Base-by-base conservation (phyloP, 108 stramenopile genomes). In the Asterionellopsis glacialis region DNA sequence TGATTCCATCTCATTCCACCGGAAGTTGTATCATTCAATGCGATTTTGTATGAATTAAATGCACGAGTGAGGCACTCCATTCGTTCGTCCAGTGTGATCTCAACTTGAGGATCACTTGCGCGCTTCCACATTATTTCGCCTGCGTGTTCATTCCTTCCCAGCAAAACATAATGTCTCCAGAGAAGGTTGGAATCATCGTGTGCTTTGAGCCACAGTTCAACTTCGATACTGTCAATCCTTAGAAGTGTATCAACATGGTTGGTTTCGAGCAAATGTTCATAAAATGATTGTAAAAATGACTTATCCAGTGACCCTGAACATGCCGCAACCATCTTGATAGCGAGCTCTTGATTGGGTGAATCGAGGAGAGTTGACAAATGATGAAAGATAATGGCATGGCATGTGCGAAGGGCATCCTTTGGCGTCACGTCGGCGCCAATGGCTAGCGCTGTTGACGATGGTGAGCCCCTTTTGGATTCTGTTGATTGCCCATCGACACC, bases 181-280 rank as follows among this genome's bases (percentile, higher is more conserved):
- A 91, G 68, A 26, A 92, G 79, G 21, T 70, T 52, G 0, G 45
- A 61, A 22, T 69, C 41, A 55, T 87, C 80, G 40, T 73, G 70
- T 51, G 71, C 66, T 38, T 75, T 63, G 6, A 95, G 61, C 88
- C 87, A 95, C 24, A 62, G 71, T 59, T 92, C 89, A 11, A 92
- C 59, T 10, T 67, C 77, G 19, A 73, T 67, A 59, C 81, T 88
- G 14, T 81, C 73, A 19, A 95, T 78, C 50, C 79, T 61, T 6
- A 95, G 56, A 10, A 89, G 64, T 4, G 82, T 77, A 55, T 92
- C 80, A 1, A 67, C 80, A 61, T 87, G 64, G 22, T 79, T 72
- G 28, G 69, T 83, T 13, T 74, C 54, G 21, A 84, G 16, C 23
- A 95, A 68, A 59, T 77, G 67, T 12, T 70, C 67, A 69, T 82